Evolutionary conservation across 768 basidiomycete species (phyloP).

Genomic region (Boletus patriciae): DNA sequence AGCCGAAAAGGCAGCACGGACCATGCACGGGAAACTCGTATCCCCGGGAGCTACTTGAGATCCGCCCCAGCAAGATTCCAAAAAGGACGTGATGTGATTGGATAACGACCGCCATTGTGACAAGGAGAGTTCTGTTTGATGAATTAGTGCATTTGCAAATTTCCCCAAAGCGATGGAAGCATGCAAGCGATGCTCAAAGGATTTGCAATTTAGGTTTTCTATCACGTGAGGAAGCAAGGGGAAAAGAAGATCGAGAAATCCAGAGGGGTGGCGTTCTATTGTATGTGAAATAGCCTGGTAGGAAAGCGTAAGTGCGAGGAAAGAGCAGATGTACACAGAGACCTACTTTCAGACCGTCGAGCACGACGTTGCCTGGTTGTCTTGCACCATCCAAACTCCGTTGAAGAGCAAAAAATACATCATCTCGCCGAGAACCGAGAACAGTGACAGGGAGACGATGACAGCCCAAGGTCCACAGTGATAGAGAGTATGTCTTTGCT

Average conservation of each 20-base stretch:
- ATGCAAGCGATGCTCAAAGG: conserved; percentile 20
- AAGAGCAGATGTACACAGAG: neutral
- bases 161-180: conserved; percentile 24
- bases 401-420: conserved; percentile 38
- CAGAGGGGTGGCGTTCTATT: conserved; percentile 16
- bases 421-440: conserved; percentile 33
- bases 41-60: neutral
- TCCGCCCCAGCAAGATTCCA: conserved; percentile 18
- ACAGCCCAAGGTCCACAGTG: conserved; percentile 49
- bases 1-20: conserved; percentile 31
- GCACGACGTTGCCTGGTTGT: conserved; percentile 12
- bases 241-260: conserved; percentile 18
- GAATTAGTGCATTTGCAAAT: conserved; percentile 30
- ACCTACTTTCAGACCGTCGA: conserved; percentile 33
- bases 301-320: conserved; percentile 5
- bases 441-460: conserved; percentile 48
- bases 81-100: conserved; percentile 26
- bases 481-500: conserved; percentile 46
- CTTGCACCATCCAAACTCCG: conserved; percentile 35
- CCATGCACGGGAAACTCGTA: conserved; percentile 24
- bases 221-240: conserved; percentile 26
- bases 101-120: conserved; percentile 28
- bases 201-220: conserved; percentile 11
- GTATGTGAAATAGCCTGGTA: conserved; percentile 28
- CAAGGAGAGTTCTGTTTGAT: conserved; percentile 33